A percentile compares a stretch with the other conserved stretches of the same genome.
Conservation (phyloP, 2,329 filamentous ascomycete species). For the Monilinia fructicola region DNA sequence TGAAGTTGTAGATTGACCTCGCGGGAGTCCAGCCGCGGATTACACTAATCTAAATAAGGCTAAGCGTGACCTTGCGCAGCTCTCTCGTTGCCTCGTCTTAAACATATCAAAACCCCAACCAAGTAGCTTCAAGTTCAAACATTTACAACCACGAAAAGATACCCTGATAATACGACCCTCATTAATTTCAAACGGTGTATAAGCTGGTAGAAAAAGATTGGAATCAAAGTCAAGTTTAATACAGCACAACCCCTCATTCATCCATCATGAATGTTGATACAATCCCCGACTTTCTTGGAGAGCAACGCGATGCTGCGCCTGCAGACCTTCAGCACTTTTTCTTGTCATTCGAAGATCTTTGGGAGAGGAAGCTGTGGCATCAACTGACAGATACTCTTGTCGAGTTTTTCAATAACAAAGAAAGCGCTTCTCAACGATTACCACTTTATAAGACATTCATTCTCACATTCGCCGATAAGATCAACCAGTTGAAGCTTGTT, state of each 20-base stretch:
- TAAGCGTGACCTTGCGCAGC: slow-evolving; percentile 23
- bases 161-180: slow-evolving; percentile 1
- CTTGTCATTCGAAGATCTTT: slow-evolving; percentile 90
- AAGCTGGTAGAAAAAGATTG: background rate
- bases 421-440: slow-evolving; percentile 81
- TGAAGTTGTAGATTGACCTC: slow-evolving; percentile 25
- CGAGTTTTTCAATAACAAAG: slow-evolving; percentile 80
- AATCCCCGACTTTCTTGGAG: slow-evolving; percentile 87
- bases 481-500: slow-evolving; percentile 98
- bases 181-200: background rate
- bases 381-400: slow-evolving; percentile 89
- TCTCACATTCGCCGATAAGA: slow-evolving; percentile 94
- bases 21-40: slow-evolving; percentile 23
- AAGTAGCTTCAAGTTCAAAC: slow-evolving; percentile 12
- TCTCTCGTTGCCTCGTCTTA: slow-evolving; percentile 24
- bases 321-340: slow-evolving; percentile 86
- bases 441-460: slow-evolving; percentile 93
- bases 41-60: slow-evolving; percentile 16
- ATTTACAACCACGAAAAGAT: slow-evolving; percentile 19
- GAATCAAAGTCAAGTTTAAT: background rate
- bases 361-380: slow-evolving; percentile 99
- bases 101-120: slow-evolving; percentile 24
- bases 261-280: slow-evolving; percentile 75
- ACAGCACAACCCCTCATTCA: slow-evolving; percentile 17
- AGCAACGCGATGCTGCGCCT: slow-evolving; percentile 84